Evolutionary conservation across 805 yeast species (phyloP).

Genomic region (Candida nonsorbophila): DNA sequence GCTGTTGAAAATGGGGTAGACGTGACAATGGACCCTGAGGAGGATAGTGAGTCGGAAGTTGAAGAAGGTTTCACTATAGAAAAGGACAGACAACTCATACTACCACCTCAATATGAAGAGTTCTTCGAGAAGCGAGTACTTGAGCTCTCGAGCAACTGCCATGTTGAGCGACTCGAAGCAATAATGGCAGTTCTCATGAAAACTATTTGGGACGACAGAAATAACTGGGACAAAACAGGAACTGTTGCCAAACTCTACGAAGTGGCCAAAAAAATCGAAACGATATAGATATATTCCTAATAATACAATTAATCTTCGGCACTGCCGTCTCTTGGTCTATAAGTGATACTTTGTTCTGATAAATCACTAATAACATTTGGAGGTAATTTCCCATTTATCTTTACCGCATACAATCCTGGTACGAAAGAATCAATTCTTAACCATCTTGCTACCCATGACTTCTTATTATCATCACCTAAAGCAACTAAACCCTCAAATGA

Average conservation of each 20-base stretch:
- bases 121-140: constrained; percentile 22
- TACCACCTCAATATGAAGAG: constrained; percentile 6
- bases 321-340: constrained; percentile 94
- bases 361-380: constrained; percentile 75
- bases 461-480: constrained; percentile 68
- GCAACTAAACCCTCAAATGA: constrained; percentile 95
- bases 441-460: constrained; percentile 97
- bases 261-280: constrained; percentile 13
- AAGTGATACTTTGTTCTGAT: constrained; percentile 68
- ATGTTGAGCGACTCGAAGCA: constrained; percentile 32
- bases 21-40: neutral
- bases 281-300: constrained; percentile 1
- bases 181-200: constrained; percentile 65
- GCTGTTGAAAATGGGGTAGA: too few species aligned
- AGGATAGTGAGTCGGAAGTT: constrained; percentile 36
- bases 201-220: constrained; percentile 64
- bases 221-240: constrained; percentile 37
- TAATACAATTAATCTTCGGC: constrained; percentile 57
- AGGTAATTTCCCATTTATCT: constrained; percentile 87
- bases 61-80: constrained; percentile 18
- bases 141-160: constrained; percentile 26
- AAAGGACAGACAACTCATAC: constrained; percentile 1
- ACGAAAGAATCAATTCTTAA: constrained; percentile 81
- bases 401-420: constrained; percentile 90
- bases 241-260: constrained; percentile 28